Evolutionary conservation across 345 rosid genomes (phyloP).

Genomic region (Erysimum cheiranthoides): DNA sequence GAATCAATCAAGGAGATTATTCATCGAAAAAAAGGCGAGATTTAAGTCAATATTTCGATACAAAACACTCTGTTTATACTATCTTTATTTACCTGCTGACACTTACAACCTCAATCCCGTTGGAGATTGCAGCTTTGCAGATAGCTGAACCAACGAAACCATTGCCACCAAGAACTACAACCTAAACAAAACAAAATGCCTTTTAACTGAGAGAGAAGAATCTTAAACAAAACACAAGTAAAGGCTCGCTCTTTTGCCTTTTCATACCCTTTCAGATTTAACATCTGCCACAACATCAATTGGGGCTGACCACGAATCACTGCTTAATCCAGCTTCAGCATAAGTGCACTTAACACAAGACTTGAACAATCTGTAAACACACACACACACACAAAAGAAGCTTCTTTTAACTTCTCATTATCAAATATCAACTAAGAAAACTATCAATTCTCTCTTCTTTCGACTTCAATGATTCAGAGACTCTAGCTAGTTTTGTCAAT

Average conservation of each 20-base stretch:
- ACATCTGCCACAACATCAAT: constrained; percentile 85
- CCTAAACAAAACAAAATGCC: constrained; percentile 52
- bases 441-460: constrained; percentile 5
- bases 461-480: neutral
- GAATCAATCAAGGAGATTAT: constrained; percentile 20
- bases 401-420: constrained; percentile 3
- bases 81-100: constrained; percentile 67
- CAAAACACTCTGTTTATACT: neutral
- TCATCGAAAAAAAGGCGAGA: neutral
- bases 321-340: constrained; percentile 55
- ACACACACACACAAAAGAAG: neutral
- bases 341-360: constrained; percentile 65
- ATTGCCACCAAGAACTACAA: constrained; percentile 89
- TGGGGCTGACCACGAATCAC: constrained; percentile 55
- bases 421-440: neutral
- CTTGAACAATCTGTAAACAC: constrained; percentile 57
- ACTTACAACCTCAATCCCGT: constrained; percentile 85
- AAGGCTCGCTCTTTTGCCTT: neutral
- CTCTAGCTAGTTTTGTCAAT: neutral
- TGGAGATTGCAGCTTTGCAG: constrained; percentile 87
- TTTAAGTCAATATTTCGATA: neutral
- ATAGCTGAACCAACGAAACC: constrained; percentile 96
- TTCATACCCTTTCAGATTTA: constrained; percentile 73
- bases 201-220: constrained; percentile 4
- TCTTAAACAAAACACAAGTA: constrained; percentile 11